Percentiles rank a stretch among this genome's conserved stretches.
phyloP scores from a whole-genome alignment of 495 filamentous ascomycete species.

The Penicillium soppii region DNA sequence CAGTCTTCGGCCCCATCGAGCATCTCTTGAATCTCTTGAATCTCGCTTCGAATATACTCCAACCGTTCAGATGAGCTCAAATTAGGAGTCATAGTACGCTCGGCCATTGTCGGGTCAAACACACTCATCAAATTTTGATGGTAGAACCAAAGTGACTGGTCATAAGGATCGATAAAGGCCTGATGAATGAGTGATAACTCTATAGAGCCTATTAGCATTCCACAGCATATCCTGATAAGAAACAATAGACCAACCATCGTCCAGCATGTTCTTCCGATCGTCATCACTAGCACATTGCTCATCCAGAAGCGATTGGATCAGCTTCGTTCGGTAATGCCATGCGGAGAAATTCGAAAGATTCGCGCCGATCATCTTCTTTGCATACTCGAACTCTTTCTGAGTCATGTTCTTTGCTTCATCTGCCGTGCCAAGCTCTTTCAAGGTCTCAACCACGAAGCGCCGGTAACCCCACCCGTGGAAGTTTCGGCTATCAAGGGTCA shows the following conservation, averaged over 20 bases:
- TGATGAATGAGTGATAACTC: constrained; percentile 73
- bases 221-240: background rate
- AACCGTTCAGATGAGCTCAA: constrained; percentile 60
- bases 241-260: constrained; percentile 56
- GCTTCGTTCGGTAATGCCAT: constrained; percentile 85
- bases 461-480: constrained; percentile 98
- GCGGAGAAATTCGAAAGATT: constrained; percentile 95
- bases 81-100: constrained; percentile 60
- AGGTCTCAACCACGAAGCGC: constrained; percentile 63
- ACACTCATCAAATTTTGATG: constrained; percentile 76
- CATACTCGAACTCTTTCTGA: constrained; percentile 84
- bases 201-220: constrained; percentile 22
- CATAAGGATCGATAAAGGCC: constrained; percentile 83
- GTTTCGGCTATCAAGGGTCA: constrained; percentile 81
- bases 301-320: constrained; percentile 73
- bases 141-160: constrained; percentile 96
- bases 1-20: constrained; percentile 71
- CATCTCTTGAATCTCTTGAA: constrained; percentile 69
- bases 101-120: constrained; percentile 50
- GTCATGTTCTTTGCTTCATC: constrained; percentile 56
- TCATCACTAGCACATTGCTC: constrained; percentile 62
- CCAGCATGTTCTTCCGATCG: constrained; percentile 65
- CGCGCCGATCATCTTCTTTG: constrained; percentile 75
- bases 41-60: constrained; percentile 64
- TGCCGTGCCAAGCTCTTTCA: constrained; percentile 58